These are phyloP conservation scores for Lippia alba DNA, from an alignment of 305 asterid species.

Conservation along the genomic window DNA sequence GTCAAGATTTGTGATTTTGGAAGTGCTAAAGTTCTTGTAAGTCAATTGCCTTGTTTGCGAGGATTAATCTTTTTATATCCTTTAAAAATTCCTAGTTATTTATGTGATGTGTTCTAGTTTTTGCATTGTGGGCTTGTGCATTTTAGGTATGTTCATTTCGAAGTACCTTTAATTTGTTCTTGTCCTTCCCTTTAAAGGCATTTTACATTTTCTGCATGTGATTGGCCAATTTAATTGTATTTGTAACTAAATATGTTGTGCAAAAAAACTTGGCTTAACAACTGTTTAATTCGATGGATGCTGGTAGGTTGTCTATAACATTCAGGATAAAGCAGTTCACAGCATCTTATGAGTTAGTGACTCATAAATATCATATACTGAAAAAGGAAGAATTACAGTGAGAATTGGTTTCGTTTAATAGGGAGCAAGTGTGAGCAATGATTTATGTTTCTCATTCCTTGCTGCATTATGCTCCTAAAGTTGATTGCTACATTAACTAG, in stretches of 20 bases:
- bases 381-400: neutral
- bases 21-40: conserved; percentile 96
- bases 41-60: conserved; percentile 40
- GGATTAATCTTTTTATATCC: conserved; percentile 19
- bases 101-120: conserved; percentile 11
- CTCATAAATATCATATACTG: conserved; percentile 9
- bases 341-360: conserved; percentile 21
- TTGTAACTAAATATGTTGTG: neutral
- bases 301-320: conserved; percentile 6
- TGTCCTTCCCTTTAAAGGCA: neutral
- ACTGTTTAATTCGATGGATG: neutral
- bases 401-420: conserved; percentile 14
- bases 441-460: no score
- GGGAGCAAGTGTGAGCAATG: conserved; percentile 12
- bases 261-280: neutral
- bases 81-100: neutral
- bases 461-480: neutral
- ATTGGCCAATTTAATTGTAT: conserved; percentile 7
- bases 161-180: neutral
- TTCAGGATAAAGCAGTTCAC: neutral
- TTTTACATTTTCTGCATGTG: neutral
- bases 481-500: conserved; percentile 8
- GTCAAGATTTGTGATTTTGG: conserved; percentile 99
- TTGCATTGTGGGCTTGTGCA: neutral
- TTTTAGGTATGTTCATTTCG: conserved; percentile 1